Conservation (phyloP, 1,139 yeast species). For the Yamadazyma blattariae region DNA sequence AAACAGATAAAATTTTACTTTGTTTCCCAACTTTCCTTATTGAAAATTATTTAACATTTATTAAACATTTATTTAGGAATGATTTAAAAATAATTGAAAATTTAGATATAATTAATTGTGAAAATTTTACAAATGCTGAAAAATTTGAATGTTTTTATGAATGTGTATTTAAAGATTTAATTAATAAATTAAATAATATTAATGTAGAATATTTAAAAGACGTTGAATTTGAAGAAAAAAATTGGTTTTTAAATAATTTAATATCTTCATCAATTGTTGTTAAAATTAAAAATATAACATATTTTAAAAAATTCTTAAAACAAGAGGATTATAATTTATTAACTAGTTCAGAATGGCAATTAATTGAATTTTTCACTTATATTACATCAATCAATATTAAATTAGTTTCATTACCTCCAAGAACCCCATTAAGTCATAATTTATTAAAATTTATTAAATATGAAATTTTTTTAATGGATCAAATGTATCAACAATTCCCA, state of each 20-base stretch:
- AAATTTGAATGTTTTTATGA: slow-evolving; percentile 6
- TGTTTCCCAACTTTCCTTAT: slow-evolving; percentile 19
- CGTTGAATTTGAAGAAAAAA: not conserved
- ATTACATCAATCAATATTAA: slow-evolving; percentile 9
- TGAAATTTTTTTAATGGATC: slow-evolving; percentile 10
- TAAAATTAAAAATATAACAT: slow-evolving; percentile 3
- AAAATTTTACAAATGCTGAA: slow-evolving; percentile 1
- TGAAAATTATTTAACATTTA: slow-evolving; percentile 10
- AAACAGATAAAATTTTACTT: slow-evolving; percentile 13
- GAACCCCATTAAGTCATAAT: slow-evolving; percentile 3
- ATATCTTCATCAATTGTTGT: not conserved
- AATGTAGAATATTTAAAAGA: slow-evolving; percentile 2
- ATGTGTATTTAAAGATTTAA: slow-evolving; percentile 3
- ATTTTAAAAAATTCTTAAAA: slow-evolving; percentile 3
- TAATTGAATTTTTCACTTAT: slow-evolving; percentile 12
- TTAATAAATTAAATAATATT: slow-evolving; percentile 1
- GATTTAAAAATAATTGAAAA: slow-evolving; percentile 6
- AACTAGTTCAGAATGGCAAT: slow-evolving; percentile 13
- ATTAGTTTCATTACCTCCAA: slow-evolving; percentile 2
- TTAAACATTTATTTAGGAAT: slow-evolving; percentile 4
- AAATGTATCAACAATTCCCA: slow-evolving; percentile 12
- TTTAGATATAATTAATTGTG: slow-evolving; percentile 3
- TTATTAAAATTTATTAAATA: slow-evolving; percentile 12
- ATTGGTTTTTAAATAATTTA: not conserved
- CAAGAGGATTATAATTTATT: slow-evolving; percentile 3